Base-by-base conservation (phyloP, 345 rosid genomes). In the Aegle marmelos region DNA sequence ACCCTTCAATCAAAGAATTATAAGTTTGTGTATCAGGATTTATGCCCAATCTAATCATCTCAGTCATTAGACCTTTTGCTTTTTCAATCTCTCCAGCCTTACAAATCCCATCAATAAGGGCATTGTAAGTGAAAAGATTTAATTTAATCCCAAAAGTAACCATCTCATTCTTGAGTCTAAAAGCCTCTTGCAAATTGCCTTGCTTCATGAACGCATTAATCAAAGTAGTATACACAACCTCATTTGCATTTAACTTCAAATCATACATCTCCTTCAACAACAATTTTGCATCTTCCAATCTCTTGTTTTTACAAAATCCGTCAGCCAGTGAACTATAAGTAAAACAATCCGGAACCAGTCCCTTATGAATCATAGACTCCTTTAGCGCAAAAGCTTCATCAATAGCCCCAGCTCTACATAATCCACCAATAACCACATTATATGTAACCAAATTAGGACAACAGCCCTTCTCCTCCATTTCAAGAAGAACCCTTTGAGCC, bases 131-230 rank as follows among this genome's bases (percentile, higher is more conserved):
- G 66, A 81, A 76, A 69, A 80, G 65, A 75, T 85, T 79, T 28
- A 85, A 50, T 67, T 73, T 72, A 70, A 89, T 69, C 48, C 92
- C 91, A 75, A 9, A 76, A 77, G 89, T 75, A 89, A 79, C 78
- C 95, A 91, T 93, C 75, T 82, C 90, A 72, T 78, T 86, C 81
- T 90, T 90, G 45, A 90, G 77, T 78, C 76, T 80, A 50, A 91
- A 85, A 22, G 92, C 97, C 79, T 87, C 92, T 7, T 39, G 67
- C 4, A 82, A 56, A 69, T 83, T 86, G 74, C 94, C 89, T 8
- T 83, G 87, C 82, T 90, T 93, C 82, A 87, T 71, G 66, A 91
- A 82, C 72, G 95, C 95, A 68, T 85, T 86, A 61, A 95, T 88
- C 88, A 93, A 71, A 59, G 89, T 37, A 57, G 81, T 88, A 77